These are phyloP conservation scores for Aureobasidium uvarum DNA, from an alignment of 2,329 filamentous ascomycete species.

Conservation along the genomic window DNA sequence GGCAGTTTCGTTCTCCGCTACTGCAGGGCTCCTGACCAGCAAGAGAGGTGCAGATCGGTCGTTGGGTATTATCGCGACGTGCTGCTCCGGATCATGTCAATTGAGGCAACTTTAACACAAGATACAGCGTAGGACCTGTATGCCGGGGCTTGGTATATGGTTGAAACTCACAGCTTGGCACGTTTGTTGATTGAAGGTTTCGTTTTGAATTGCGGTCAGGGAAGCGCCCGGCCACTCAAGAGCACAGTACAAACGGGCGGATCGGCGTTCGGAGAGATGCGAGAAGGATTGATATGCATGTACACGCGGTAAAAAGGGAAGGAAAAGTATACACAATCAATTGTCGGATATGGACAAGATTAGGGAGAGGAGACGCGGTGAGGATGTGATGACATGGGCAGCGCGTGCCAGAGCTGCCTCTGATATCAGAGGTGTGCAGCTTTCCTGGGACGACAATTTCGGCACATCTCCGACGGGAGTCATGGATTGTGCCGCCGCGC, in stretches of 20 bases:
- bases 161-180: slow-evolving; percentile 22
- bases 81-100: slow-evolving; percentile 15
- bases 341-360: background rate
- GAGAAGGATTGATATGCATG: background rate
- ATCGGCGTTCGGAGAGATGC: slow-evolving; percentile 1
- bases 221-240: slow-evolving; percentile 3
- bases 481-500: slow-evolving; percentile 6
- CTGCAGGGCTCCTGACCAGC: slow-evolving; percentile 25
- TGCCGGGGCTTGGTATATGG: background rate
- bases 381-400: background rate
- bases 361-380: slow-evolving; percentile 15
- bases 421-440: slow-evolving; percentile 18
- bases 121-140: background rate
- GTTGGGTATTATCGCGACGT: slow-evolving; percentile 17
- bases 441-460: slow-evolving; percentile 19
- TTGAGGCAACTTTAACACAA: background rate
- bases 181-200: slow-evolving; percentile 12
- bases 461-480: slow-evolving; percentile 14
- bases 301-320: background rate
- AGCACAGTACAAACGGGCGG: slow-evolving; percentile 11
- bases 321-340: background rate
- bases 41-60: slow-evolving; percentile 20
- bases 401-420: slow-evolving; percentile 6
- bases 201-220: slow-evolving; percentile 3
- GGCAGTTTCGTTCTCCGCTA: slow-evolving; percentile 5